phyloP scores from a whole-genome alignment of 2,329 filamentous ascomycete genomes.

The Kalaharituber pfeilii region DNA sequence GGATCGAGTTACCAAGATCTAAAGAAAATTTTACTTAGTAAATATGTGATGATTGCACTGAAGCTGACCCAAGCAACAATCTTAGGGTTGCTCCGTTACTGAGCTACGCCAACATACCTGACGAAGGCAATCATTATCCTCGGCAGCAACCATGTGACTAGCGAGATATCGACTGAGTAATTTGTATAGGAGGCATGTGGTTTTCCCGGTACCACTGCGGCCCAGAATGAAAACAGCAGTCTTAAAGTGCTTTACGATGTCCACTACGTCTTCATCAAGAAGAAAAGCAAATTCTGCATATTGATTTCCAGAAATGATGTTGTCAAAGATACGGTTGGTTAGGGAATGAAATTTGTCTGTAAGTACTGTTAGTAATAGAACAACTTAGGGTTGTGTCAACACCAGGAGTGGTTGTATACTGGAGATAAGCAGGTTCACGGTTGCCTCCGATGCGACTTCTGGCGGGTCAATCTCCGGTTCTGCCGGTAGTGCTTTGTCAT shows the following conservation, averaged over 20 bases:
- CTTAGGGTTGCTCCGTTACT: no score
- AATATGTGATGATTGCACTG: neutral
- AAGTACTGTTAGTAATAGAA: neutral
- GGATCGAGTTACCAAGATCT: slow-evolving; percentile 25
- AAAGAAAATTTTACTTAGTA: neutral
- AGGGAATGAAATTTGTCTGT: slow-evolving; percentile 24
- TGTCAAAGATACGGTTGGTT: slow-evolving; percentile 22
- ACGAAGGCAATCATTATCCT: slow-evolving; percentile 1
- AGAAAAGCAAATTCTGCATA: slow-evolving; percentile 24
- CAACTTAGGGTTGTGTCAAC: neutral
- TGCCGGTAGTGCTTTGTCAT: neutral
- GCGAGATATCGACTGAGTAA: slow-evolving; percentile 8
- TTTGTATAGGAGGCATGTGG: slow-evolving; percentile 25
- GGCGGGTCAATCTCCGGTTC: neutral
- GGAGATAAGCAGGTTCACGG: neutral
- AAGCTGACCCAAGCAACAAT: no score
- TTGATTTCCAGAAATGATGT: slow-evolving; percentile 13
- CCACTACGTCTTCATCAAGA: no score
- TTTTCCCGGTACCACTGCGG: slow-evolving; percentile 26
- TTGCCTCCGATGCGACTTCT: slow-evolving; percentile 4
- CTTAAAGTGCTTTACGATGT: slow-evolving; percentile 22
- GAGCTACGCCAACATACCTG: slow-evolving; percentile 7
- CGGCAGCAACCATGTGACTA: slow-evolving; percentile 20
- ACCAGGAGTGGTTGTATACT: slow-evolving; percentile 1
- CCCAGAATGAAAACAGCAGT: slow-evolving; percentile 25